Base-by-base conservation (phyloP, 2,329 filamentous ascomycete genomes). In the Colletotrichum filicis region DNA sequence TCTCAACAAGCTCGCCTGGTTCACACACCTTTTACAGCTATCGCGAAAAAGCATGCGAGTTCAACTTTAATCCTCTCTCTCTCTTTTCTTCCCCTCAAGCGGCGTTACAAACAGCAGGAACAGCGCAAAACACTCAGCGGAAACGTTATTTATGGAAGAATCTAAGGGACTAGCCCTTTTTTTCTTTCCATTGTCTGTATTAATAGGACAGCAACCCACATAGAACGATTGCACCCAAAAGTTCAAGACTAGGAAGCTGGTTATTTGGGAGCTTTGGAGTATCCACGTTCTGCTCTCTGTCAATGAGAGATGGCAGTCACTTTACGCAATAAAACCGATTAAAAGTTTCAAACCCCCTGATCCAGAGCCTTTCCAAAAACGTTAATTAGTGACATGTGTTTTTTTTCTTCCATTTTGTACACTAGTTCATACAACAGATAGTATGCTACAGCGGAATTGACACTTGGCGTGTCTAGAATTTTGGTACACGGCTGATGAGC, bases 181-280 rank as follows among this genome's bases (percentile, higher is more conserved):
- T 9, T 12, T 35, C 32, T 35, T 35, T n/a, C 14, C 28, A 42
- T 2, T 32, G 72, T 78, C 72, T 82, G 79, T 80, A 80, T 80
- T 78, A 79, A 79, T 81, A 81, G 65, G 73, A 70, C 74, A 70
- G 46, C 66, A 75, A 75, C 71, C 53, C 65, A 35, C 71, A 80
- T 79, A 79, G 78, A 73, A 61, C 61, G 58, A 63, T 16, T 5
- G 32, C 32, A 35, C 32, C 35, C 57, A 71, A 71, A 66, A 73
- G 71, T 73, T 71, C 67, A 58, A 53, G 64, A 56, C 55, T 37
- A 56, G 60, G 22, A 74, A 52, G 26, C 42, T 58, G 66, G 55
- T 67, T 14, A 32, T 32, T 71, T 46, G 30, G 64, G 70, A 42
- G 58, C 55, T 49, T 53, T 9, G 22, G 37, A 49, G 42, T 19